Conservation (phyloP, 2,329 filamentous ascomycete genomes). For the Shiraia sp. region DNA sequence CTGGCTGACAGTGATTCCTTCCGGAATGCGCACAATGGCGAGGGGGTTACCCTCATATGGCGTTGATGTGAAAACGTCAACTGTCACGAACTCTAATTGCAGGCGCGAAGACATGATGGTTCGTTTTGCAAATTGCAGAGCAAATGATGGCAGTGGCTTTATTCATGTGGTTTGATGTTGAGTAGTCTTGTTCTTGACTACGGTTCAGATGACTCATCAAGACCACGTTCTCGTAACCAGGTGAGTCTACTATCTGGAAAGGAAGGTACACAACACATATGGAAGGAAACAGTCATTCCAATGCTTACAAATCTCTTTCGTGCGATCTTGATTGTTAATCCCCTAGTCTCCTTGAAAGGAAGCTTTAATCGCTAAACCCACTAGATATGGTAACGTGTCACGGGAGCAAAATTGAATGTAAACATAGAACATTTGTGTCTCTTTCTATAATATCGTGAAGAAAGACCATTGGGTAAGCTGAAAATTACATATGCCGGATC, state of each 20-base stretch:
- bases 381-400: too few species aligned
- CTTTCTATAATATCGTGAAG: too few species aligned
- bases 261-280: neutral
- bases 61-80: constrained; percentile 55
- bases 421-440: too few species aligned
- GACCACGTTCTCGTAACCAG: neutral
- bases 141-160: neutral
- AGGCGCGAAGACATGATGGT: constrained; percentile 17
- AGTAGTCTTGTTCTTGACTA: neutral
- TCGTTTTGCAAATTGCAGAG: neutral
- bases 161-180: neutral
- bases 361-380: too few species aligned
- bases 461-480: too few species aligned
- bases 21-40: constrained; percentile 57
- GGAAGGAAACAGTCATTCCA: neutral
- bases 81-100: constrained; percentile 42
- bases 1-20: constrained; percentile 45
- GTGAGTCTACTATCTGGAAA: neutral
- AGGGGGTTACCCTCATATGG: constrained; percentile 59
- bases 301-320: too few species aligned
- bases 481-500: too few species aligned
- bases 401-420: too few species aligned
- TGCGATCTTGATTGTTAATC: too few species aligned
- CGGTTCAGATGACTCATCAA: constrained; percentile 12
- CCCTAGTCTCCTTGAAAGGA: too few species aligned